Evolutionary conservation across 2,329 filamentous ascomycete genomes (phyloP), one percentile per base, ranked within the genome.

Genomic region (Xylariaceae sp.): DNA sequence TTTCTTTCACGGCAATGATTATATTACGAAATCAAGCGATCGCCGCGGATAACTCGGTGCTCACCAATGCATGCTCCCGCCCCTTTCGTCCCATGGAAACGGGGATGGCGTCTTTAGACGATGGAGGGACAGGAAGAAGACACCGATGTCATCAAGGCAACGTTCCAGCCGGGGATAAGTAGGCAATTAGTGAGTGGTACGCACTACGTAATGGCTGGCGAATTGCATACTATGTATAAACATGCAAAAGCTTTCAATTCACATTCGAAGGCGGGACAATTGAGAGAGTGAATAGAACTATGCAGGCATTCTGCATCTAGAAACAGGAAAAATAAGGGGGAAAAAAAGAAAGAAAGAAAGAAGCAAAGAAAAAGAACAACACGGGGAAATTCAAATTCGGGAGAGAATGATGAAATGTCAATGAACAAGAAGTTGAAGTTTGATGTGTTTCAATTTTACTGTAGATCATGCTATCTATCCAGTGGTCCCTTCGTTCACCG

Each of bases 121-220:
- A 35, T 8, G 37, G 8, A 30, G 8, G 37, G 50, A 45, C 31
- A 32, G 32, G 8, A 30, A 7, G 37, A 47, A 45, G 31, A 32
- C 29, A 35, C 45, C 51, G 51, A 57, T 59, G 57, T 59, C 57
- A 59, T 59, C 12, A 42, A 57, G 57, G 54, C 30, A 57, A 59
- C 57, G 42, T 35, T 19, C 19, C 32, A 34, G 42, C 32, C 19
- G 6, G 47, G 12, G 37, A 37, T 3, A 29, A 7, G 8, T 29
- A 26, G 19, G 19, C 19, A 19, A 19, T 19, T 19, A 19, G 19
- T 19, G 19, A 19, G 35, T 37, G 35, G 8, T 11, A 37, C 8
- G 7, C 27, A 27, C 26, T 47, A 26, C 44, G 8, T 47, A 31
- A 26, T 47, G 42, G 26, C 5, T 4, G 5, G 27, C 2, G 30